These are phyloP conservation scores for Astrothelium macrocarpum DNA, from an alignment of 495 filamentous ascomycete genomes.

Conservation along the genomic window DNA sequence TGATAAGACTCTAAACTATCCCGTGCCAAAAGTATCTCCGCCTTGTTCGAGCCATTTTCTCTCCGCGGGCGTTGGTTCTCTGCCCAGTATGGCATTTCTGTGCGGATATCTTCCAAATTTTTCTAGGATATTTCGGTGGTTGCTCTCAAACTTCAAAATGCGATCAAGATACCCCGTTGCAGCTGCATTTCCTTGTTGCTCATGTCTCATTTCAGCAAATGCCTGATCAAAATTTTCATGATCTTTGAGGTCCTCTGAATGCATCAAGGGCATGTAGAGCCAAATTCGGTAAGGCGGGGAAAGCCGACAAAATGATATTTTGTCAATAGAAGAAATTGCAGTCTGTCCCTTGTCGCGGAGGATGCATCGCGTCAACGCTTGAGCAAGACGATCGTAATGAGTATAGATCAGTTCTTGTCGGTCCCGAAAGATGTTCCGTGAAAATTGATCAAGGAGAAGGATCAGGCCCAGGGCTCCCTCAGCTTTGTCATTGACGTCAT, in stretches of 20 bases:
- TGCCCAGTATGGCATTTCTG: conserved; percentile 30
- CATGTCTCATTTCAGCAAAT: conserved; percentile 17
- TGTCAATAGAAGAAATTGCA: background rate
- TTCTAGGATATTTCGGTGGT: conserved; percentile 28
- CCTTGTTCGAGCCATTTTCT: conserved; percentile 24
- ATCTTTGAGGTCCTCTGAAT: conserved; percentile 33
- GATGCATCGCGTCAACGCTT: conserved; percentile 19
- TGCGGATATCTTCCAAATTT: conserved; percentile 36
- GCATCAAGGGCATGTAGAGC: conserved; percentile 38
- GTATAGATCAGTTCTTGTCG: conserved; percentile 32
- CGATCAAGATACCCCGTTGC: conserved; percentile 9
- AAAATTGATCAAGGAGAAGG: conserved; percentile 41
- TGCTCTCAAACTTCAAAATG: conserved; percentile 14
- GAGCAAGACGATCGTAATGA: conserved; percentile 40
- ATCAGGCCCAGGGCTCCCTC: conserved; percentile 33
- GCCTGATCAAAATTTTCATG: conserved; percentile 23
- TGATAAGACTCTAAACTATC: background rate
- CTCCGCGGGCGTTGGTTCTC: conserved; percentile 30
- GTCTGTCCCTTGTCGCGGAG: background rate
- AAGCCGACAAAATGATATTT: background rate
- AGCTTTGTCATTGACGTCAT: conserved; percentile 11
- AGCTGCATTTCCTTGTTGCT: conserved; percentile 15
- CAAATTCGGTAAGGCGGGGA: conserved; percentile 24
- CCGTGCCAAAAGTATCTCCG: conserved; percentile 31
- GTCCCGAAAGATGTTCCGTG: conserved; percentile 39